A percentile compares a stretch with the other conserved stretches of the same genome.
Evolutionary conservation across 2,329 filamentous ascomycete species (phyloP).

Genomic region (Botrytis elliptica): DNA sequence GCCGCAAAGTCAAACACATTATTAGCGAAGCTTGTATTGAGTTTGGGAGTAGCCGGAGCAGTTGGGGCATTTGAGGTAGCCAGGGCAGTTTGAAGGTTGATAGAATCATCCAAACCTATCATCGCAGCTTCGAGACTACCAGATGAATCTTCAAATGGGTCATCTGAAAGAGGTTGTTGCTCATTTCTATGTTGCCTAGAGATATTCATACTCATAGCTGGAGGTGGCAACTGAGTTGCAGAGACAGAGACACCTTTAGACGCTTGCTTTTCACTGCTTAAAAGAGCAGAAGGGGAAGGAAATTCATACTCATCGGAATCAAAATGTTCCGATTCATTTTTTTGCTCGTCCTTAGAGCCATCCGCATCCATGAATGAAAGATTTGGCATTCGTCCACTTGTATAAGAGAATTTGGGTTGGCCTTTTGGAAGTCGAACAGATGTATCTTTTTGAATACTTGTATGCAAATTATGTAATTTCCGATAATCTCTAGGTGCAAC

Average conservation of each 20-base stretch:
- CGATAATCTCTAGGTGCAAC: conserved; percentile 33
- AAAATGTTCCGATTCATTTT: conserved; percentile 22
- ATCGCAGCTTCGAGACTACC: conserved; percentile 34
- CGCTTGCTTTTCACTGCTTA: conserved; percentile 23
- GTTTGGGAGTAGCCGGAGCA: conserved; percentile 21
- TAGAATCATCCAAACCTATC: conserved; percentile 32
- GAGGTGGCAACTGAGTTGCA: not conserved
- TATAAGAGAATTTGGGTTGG: conserved; percentile 34
- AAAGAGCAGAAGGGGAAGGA: conserved; percentile 40
- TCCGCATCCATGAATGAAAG: conserved; percentile 29
- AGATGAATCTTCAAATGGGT: conserved; percentile 13
- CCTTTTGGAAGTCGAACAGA: conserved; percentile 32
- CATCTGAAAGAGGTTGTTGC: not conserved
- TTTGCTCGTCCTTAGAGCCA: not conserved
- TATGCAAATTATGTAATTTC: conserved; percentile 38
- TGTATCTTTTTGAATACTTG: conserved; percentile 32
- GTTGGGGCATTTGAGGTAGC: not conserved
- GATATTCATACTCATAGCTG: not conserved
- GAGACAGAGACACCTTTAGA: not conserved
- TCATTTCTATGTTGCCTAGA: not conserved
- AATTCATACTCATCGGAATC: conserved; percentile 38
- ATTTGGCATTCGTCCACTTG: conserved; percentile 28
- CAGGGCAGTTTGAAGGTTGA: not conserved
- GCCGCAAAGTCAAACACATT: conserved; percentile 33
- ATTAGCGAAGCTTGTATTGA: conserved; percentile 31